Evolutionary conservation across 139 green algal genomes (phyloP), one percentile per base, ranked within the genome.

Genomic region (Pycnococcus provasolii): DNA sequence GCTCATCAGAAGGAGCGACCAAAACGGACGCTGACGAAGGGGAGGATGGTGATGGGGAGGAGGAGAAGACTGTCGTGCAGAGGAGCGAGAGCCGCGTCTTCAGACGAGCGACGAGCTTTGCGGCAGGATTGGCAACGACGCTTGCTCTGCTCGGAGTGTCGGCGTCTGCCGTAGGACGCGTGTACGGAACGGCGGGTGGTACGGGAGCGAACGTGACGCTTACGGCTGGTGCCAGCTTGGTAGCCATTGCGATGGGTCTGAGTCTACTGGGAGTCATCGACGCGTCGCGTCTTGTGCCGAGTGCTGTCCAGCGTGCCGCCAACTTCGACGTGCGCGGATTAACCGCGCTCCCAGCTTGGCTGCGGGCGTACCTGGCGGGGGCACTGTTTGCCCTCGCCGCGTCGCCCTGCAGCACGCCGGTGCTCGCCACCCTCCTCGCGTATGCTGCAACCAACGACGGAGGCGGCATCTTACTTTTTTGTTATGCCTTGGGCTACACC

Each of bases 381-480:
- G 73, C 90, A 9, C 87, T 81, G 0, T 98, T 97, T 78, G 93
- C 93, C 4, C 83, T 99, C 57, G 93, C 88, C 40, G 92, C 93
- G 3, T 96, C 89, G 15, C 93, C 90, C 4, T 95, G 88, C 88
- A 92, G 82, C 73, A 97, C 91, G 11, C 92, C 92, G 6, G 86
- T 98, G 47, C 84, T 98, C 42, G 90, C 92, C 1, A 94, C 92
- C 0, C 74, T 98, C 44, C 81, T 98, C 11, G 92, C 86, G 0
- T 98, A 89, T 64, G 90, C 95, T 0, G 83, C 84, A 1, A 80
- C 88, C 4, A 85, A 81, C 26, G 26, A 26, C 51, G 62, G 53
- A 37, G 64, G 64, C 9, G 54, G 64, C 8, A 58, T 6, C 7
- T 58, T 71, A 11, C 54, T 71, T 37, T 50, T 70, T 40, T 72